Evolutionary conservation across 23 red algal species (phyloP), one percentile per base, ranked within the genome.

Genomic region (Gracilaria gracilis): DNA sequence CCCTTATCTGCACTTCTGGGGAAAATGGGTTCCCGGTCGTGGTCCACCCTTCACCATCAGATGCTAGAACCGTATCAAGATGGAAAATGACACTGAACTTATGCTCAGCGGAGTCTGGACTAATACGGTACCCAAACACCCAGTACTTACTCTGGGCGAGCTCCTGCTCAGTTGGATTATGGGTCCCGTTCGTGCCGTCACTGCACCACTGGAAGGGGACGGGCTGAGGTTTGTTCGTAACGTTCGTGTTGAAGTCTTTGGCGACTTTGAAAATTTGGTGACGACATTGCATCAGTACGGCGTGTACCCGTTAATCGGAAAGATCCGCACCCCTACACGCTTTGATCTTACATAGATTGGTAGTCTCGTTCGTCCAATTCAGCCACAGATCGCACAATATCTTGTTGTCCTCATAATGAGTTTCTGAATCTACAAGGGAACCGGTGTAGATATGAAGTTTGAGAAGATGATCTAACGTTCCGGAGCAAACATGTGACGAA

Each of bases 51-150:
- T 55, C 51, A 9, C 49, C 61, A 39, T 86, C 66, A 4, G 61
- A 69, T 16, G 83, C 83, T 28, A 64, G 83, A 57, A 86, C 83
- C 23, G 61, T 86, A 57, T 86, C 83, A 57, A 86, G 83, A 86
- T 86, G 83, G 61, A 62, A 86, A 34, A 86, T 55, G 31, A 86
- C 37, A 19, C 53, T 62, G 29, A 86, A 21, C 24, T 86, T 86
- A 25, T 72, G 11, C 17, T 49, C 24, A n/a, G 83, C 62, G 74
- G 61, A 72, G 6, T 86, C 83, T 32, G 83, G 46, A 65, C 83
- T 64, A 15, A 86, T 15, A 54, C 83, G 83, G 57, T 42, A 74
- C 4, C 83, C 83, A 73, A 86, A 86, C 40, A 86, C 83, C 83
- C 79, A 82, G 32, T 33, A 82, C 5, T 28, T 48, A 27, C 23